A percentile compares a stretch with the other conserved stretches of the same genome.
phyloP scores from a whole-genome alignment of 805 yeast species.

The Candida nonsorbophila region DNA sequence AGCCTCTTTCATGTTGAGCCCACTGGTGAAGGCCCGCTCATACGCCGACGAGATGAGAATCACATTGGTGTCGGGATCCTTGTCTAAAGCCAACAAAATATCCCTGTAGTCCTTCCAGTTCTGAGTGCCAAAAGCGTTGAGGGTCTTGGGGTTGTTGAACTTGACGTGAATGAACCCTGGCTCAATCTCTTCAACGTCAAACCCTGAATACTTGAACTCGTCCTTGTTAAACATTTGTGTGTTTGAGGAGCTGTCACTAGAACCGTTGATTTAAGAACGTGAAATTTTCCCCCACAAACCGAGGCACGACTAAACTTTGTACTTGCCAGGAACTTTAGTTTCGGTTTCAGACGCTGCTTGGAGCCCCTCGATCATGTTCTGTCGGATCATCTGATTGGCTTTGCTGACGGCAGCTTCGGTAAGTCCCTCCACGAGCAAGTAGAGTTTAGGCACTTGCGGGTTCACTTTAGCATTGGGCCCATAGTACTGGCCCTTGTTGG shows the following conservation, averaged over 20 bases:
- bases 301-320: slow-evolving; percentile 31
- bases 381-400: slow-evolving; percentile 56
- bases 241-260: background rate
- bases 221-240: slow-evolving; percentile 14
- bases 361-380: slow-evolving; percentile 51
- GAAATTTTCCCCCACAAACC: no score
- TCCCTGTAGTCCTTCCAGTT: slow-evolving; percentile 56
- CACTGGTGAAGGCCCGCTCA: slow-evolving; percentile 58
- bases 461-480: slow-evolving; percentile 40
- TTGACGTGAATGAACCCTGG: slow-evolving; percentile 52
- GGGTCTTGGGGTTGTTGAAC: slow-evolving; percentile 53
- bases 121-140: slow-evolving; percentile 53
- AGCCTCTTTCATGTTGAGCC: slow-evolving; percentile 52
- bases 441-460: slow-evolving; percentile 56
- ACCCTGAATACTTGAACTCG: slow-evolving; percentile 21
- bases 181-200: slow-evolving; percentile 36
- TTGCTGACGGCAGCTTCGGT: slow-evolving; percentile 51
- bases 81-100: slow-evolving; percentile 42
- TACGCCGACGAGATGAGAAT: slow-evolving; percentile 51
- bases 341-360: slow-evolving; percentile 44
- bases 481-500: slow-evolving; percentile 75
- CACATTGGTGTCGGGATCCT: slow-evolving; percentile 41
- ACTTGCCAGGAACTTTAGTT: slow-evolving; percentile 43
- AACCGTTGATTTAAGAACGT: background rate
- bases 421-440: slow-evolving; percentile 71